phyloP scores from a whole-genome alignment of 345 rosid species.

The Murraya koenigii region DNA sequence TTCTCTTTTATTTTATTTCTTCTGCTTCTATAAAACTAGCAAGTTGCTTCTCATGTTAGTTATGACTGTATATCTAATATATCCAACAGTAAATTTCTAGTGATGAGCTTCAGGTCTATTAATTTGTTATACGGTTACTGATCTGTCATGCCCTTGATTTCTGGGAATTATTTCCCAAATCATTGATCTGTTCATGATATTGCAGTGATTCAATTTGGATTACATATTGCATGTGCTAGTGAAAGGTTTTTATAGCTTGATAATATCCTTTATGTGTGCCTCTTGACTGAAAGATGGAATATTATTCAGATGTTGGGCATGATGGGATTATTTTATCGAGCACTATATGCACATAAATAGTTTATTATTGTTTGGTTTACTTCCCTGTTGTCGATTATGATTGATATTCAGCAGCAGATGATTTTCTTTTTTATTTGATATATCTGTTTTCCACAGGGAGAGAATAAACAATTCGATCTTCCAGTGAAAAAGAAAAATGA shows the following conservation, averaged over 20 bases:
- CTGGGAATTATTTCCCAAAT: not conserved
- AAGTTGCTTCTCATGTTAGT: not conserved
- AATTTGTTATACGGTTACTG: not conserved
- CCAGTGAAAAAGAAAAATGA: conserved; percentile 78
- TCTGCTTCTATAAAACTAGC: not conserved
- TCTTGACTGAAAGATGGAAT: not conserved
- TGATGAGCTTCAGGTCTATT: not conserved
- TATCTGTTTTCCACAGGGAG: conserved; percentile 51
- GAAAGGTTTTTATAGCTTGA: not conserved
- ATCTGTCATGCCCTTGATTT: conserved; percentile 8
- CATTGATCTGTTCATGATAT: not conserved
- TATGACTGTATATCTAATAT: not conserved
- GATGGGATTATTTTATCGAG: not conserved
- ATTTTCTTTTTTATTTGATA: not conserved
- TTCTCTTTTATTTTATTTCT: not conserved
- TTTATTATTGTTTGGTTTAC: not conserved
- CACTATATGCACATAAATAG: not conserved
- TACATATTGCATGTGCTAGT: not conserved
- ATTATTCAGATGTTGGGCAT: not conserved
- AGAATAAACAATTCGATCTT: conserved; percentile 60
- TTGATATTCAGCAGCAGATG: not conserved
- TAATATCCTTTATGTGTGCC: not conserved
- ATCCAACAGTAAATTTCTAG: not conserved
- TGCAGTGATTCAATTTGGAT: not conserved
- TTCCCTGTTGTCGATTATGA: not conserved